Base-by-base conservation (phyloP, 192 early-diverging fungal species). In the Coemansia pectinata region DNA sequence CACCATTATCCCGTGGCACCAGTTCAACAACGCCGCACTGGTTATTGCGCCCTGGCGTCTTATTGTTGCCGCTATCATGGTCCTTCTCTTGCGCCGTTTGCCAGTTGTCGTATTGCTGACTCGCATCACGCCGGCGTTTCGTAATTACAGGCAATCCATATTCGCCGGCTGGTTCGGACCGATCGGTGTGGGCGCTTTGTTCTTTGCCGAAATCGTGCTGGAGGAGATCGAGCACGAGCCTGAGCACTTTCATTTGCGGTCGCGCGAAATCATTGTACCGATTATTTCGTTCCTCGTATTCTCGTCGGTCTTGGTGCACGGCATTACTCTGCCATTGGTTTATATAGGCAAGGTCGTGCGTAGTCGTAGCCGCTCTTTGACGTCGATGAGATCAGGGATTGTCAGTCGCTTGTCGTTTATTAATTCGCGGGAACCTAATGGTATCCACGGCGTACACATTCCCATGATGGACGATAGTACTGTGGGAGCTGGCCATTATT, bases 101-200 rank as follows among this genome's bases (percentile, higher is more conserved):
- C 95, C 95, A 0, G 76, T 90, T 29, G 86, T 95, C 1, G 23
- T 94, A 4, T 63, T 86, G 21, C 81, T 93, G 8, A 88, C 91
- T 17, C 81, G 79, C 3, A 65, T 90, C 1, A 90, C 91, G 3
- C 91, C 94, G 10, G 90, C 90, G 11, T 73, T 94, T 60, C 85
- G 85, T 14, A 92, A 86, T 23, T 89, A 86, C 66, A 87, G 88
- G 27, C 91, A 95, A 69, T 90, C 91, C 1, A 76, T 90, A 1
- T 95, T 95, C 74, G 89, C 88, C 14, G 94, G 94, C 19, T 98
- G 92, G 93, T 98, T 98, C 73, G 96, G 95, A 1, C 95, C 95
- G 10, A 94, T 98, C 62, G 93, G 91, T 29, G 90, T 89, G 38
- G 83, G 87, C 60, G 88, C 88, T 15, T 64, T 90, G 12, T 92